Base-by-base conservation (phyloP, 768 basidiomycete species). In the Strobilomyces dryophilus region DNA sequence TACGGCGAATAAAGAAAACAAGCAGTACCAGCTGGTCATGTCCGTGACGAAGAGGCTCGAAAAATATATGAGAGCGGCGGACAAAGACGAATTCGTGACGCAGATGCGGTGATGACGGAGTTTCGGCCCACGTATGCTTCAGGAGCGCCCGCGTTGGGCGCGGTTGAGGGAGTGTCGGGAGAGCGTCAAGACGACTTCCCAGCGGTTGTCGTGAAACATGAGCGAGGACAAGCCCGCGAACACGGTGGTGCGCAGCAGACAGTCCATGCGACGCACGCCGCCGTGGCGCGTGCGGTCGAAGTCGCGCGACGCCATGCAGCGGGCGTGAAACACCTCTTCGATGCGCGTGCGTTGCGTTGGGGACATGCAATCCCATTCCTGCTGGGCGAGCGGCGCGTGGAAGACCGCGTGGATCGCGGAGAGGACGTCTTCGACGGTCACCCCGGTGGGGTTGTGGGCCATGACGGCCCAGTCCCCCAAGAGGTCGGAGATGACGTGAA, bases 351-450 rank as follows among this genome's bases (percentile, higher is more conserved):
- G 75, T 43, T 83, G 77, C 50, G 73, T 76, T 4, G 59, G 54
- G 12, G 72, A 70, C 47, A 79, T 56, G 29, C 54, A 49, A 9
- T 76, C 66, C 76, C 79, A 82, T 52, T 82, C 80, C 0, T 49
- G 47, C 8, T 62, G 68, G 14, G 58, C 68, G 48, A 83, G 68
- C 7, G 70, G 77, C 6, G 45, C 62, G 15, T 67, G 66, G 21
- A 81, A 59, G 32, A 69, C 67, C 12, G 55, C 45, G 62, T 76
- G 69, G 42, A 83, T 78, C n/a, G 75, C 73, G 2, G 70, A 51
- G 5, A 84, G 65, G 20, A 84, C 71, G 43, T 84, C 78, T n/a
- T 63, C 64, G 50, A 84, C 61, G 2, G 81, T 83, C 39, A 84
- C 75, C 9, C 77, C 78, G 0, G 61, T 59, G 8, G 71, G 66